These are phyloP conservation scores for Yarrowia keelungensis DNA, from an alignment of 805 yeast species.

Conservation along the genomic window DNA sequence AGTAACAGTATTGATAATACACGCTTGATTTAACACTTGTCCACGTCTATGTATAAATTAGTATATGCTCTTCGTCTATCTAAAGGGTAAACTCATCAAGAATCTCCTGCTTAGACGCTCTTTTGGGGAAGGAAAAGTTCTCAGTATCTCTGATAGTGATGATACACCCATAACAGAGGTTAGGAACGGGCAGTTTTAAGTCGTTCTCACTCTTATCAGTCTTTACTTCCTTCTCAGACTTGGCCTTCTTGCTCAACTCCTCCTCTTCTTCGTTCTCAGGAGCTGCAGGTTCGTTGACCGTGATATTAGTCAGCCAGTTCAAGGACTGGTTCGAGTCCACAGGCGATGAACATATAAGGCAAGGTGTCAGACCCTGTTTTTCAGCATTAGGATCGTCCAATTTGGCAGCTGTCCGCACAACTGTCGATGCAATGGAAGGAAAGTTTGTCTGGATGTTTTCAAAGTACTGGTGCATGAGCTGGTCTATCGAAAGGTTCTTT, in stretches of 20 bases:
- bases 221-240: not conserved
- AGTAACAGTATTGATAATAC: no score
- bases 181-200: not conserved
- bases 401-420: slow-evolving; percentile 86
- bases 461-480: slow-evolving; percentile 76
- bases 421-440: slow-evolving; percentile 90
- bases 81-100: slow-evolving; percentile 16
- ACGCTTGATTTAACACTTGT: no score
- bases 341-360: slow-evolving; percentile 17
- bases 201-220: not conserved
- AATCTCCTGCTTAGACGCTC: slow-evolving; percentile 31
- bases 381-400: slow-evolving; percentile 47
- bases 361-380: slow-evolving; percentile 6
- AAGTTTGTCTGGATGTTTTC: slow-evolving; percentile 74
- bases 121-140: not conserved
- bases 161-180: slow-evolving; percentile 35
- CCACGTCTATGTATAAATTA: not conserved
- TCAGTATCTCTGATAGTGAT: slow-evolving; percentile 26
- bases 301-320: slow-evolving; percentile 30
- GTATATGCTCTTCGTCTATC: not conserved
- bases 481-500: slow-evolving; percentile 81
- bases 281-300: slow-evolving; percentile 28
- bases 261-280: slow-evolving; percentile 20
- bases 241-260: not conserved
- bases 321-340: slow-evolving; percentile 21